These are phyloP conservation scores for Golubevia pallescens DNA, from an alignment of 1,284 basidiomycete genomes.

Conservation along the genomic window DNA sequence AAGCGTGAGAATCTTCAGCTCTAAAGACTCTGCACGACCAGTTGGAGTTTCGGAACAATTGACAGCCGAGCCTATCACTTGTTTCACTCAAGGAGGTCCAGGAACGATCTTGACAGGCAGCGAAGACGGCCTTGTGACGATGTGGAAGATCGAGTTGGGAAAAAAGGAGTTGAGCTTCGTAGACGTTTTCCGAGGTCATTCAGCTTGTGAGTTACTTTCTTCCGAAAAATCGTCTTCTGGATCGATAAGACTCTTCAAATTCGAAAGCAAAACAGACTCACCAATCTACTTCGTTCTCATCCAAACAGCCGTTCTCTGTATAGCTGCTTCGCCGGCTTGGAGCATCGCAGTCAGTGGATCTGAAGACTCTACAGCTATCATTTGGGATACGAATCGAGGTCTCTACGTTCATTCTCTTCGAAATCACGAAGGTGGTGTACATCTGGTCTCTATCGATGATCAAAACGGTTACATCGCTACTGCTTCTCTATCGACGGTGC, in stretches of 20 bases:
- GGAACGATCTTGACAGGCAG: constrained; percentile 76
- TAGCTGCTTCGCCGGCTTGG: constrained; percentile 81
- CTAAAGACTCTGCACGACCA: constrained; percentile 67
- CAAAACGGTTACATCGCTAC: constrained; percentile 83
- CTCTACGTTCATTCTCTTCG: constrained; percentile 41
- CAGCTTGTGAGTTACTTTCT: constrained; percentile 78
- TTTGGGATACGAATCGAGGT: constrained; percentile 86
- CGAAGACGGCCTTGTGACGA: constrained; percentile 43
- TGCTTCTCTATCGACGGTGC: constrained; percentile 74
- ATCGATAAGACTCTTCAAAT: constrained; percentile 59
- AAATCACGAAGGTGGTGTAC: constrained; percentile 69
- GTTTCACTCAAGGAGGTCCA: constrained; percentile 79
- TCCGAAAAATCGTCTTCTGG: constrained; percentile 79
- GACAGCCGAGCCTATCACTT: constrained; percentile 23
- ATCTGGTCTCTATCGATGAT: constrained; percentile 80
- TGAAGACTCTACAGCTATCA: constrained; percentile 79
- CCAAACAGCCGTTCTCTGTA: constrained; percentile 72
- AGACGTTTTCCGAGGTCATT: constrained; percentile 74
- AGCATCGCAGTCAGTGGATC: constrained; percentile 83
- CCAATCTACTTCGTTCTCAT: constrained; percentile 74
- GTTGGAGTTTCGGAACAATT: constrained; percentile 68
- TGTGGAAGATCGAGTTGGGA: constrained; percentile 32
- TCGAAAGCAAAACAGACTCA: constrained; percentile 71
- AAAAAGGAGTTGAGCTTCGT: constrained; percentile 22
- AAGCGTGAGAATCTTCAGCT: constrained; percentile 68